Base-by-base conservation (phyloP, 2,329 filamentous ascomycete genomes). In the Clathrospora elynae region DNA sequence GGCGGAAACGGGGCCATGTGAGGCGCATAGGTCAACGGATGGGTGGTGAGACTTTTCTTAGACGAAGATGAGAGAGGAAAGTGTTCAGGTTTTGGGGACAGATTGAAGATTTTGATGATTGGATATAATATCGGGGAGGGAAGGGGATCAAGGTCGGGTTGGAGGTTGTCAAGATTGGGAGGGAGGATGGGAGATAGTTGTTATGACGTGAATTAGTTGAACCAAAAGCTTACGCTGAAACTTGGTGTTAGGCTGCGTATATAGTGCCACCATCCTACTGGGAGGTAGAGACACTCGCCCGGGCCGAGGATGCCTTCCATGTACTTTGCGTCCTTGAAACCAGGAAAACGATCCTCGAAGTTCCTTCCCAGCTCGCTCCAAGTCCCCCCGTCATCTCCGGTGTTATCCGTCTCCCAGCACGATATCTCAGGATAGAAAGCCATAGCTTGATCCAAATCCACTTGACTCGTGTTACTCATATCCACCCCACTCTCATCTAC, bases 151-250 rank as follows among this genome's bases (percentile, higher is more conserved):
- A n/a, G n/a, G n/a, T n/a, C n/a, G n/a, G n/a, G n/a, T n/a, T n/a
- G n/a, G n/a, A n/a, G n/a, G n/a, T n/a, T n/a, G n/a, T n/a, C n/a
- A n/a, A n/a, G n/a, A n/a, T n/a, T n/a, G n/a, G n/a, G n/a, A n/a
- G n/a, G n/a, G n/a, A n/a, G n/a, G n/a, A n/a, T n/a, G n/a, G n/a
- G n/a, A n/a, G n/a, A n/a, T n/a, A n/a, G n/a, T n/a, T n/a, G n/a
- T n/a, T n/a, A n/a, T n/a, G n/a, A n/a, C n/a, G n/a, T n/a, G n/a
- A n/a, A n/a, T 59, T 40, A 68, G 34, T 66, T 66, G 23, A 64
- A 99, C 93, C 93, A 99, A 64, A 96, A 97, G 64, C 90, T 96
- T 9, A 97, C 90, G 56, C 91, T 96, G 62, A 95, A 91, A 64
- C 92, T 96, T 13, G 88, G 82, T 42, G 83, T 90, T 61, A 97